Evolutionary conservation across 805 yeast species (phyloP).

Genomic region (Pichia manshurica): DNA sequence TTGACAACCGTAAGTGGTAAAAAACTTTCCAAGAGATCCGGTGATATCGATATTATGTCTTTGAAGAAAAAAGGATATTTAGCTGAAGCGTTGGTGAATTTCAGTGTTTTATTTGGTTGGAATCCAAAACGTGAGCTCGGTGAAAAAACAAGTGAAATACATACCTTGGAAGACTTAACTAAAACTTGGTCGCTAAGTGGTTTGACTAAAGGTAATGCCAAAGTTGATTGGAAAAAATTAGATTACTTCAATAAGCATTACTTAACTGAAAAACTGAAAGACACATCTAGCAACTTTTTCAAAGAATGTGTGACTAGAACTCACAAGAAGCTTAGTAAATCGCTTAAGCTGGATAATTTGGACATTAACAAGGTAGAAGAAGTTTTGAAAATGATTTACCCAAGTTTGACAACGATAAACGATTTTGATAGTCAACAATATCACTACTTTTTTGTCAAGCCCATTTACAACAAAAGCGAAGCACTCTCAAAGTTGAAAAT

Average conservation of each 20-base stretch:
- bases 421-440: constrained; percentile 45
- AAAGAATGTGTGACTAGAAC: constrained; percentile 32
- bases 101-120: constrained; percentile 93
- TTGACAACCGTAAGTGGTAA: constrained; percentile 67
- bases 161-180: constrained; percentile 46
- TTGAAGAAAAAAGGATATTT: constrained; percentile 57
- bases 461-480: constrained; percentile 26
- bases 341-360: constrained; percentile 14
- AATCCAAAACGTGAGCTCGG: constrained; percentile 62
- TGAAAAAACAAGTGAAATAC: constrained; percentile 45
- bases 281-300: constrained; percentile 30
- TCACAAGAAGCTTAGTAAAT: constrained; percentile 1
- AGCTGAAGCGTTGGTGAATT: constrained; percentile 85
- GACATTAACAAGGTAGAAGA: constrained; percentile 30
- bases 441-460: constrained; percentile 42
- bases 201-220: constrained; percentile 89
- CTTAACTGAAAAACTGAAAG: constrained; percentile 38
- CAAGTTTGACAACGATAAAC: constrained; percentile 44
- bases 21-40: constrained; percentile 80
- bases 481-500: constrained; percentile 16
- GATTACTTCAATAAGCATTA: constrained; percentile 72
- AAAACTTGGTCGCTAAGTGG: constrained; percentile 57
- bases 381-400: constrained; percentile 41
- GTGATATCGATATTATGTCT: constrained; percentile 67
- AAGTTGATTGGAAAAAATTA: constrained; percentile 75